These are phyloP conservation scores for Lepidium aucheri DNA, from an alignment of 345 rosid genomes.

Conservation along the genomic window DNA sequence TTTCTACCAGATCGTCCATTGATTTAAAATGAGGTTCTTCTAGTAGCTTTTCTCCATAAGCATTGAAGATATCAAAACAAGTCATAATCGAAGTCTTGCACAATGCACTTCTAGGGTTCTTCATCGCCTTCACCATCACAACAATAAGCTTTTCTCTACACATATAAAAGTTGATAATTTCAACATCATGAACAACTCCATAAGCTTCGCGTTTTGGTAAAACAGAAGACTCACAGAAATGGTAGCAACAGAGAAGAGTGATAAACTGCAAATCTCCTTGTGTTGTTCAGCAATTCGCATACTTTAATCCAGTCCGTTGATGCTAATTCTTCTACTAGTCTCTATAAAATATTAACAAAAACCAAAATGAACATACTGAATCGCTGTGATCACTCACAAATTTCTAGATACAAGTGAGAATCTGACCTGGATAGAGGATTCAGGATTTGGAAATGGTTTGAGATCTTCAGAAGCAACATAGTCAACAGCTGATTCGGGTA, in stretches of 20 bases:
- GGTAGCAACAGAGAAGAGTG: constrained; percentile 65
- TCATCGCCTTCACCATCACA: constrained; percentile 73
- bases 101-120: constrained; percentile 92
- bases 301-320: constrained; percentile 73
- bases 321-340: constrained; percentile 50
- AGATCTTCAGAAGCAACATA: constrained; percentile 61
- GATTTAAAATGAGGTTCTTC: constrained; percentile 38
- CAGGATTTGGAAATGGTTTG: constrained; percentile 44
- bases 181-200: background rate
- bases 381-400: background rate
- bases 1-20: constrained; percentile 52
- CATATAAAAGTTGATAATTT: background rate
- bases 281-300: constrained; percentile 58
- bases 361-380: background rate
- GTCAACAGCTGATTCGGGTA: constrained; percentile 50
- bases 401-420: background rate
- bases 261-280: constrained; percentile 51
- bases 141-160: constrained; percentile 60
- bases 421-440: constrained; percentile 39
- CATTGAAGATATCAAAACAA: constrained; percentile 61
- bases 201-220: background rate
- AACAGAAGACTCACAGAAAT: constrained; percentile 34
- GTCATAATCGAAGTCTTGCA: constrained; percentile 93
- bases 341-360: constrained; percentile 20
- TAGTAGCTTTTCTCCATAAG: constrained; percentile 56